Percentiles rank a stretch among this genome's conserved stretches.
Evolutionary conservation across 2,329 filamentous ascomycete genomes (phyloP).

Genomic region (Penicillium italicum): DNA sequence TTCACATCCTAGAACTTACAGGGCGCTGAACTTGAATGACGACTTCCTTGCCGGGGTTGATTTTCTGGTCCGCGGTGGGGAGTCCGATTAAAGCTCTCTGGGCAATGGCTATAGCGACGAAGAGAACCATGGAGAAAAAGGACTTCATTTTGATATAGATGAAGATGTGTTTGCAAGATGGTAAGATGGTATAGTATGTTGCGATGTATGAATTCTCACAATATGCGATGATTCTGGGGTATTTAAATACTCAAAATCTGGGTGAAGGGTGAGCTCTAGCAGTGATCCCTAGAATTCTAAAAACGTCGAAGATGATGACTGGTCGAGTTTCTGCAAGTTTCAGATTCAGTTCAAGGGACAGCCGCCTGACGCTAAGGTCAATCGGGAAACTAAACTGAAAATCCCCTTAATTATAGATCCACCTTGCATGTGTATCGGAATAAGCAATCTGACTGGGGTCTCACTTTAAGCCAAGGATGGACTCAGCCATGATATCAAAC

Average conservation of each 20-base stretch:
- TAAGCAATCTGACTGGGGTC: neutral
- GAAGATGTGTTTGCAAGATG: neutral
- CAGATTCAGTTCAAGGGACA: neutral
- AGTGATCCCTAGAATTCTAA: neutral
- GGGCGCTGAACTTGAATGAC: conserved; percentile 31
- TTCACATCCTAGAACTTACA: conserved; percentile 15
- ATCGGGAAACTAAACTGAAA: neutral
- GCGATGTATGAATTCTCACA: too few relatives aligned
- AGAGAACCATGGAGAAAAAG: conserved; percentile 15
- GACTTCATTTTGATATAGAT: conserved; percentile 23
- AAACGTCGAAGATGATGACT: neutral
- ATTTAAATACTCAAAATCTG: neutral
- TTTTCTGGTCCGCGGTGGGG: conserved; percentile 15
- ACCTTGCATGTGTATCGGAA: neutral
- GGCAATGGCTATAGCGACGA: conserved; percentile 25
- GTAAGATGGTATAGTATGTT: neutral
- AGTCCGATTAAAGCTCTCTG: conserved; percentile 28
- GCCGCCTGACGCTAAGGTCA: neutral
- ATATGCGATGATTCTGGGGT: neutral
- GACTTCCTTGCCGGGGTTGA: conserved; percentile 22
- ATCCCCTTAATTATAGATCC: neutral
- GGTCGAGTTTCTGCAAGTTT: neutral
- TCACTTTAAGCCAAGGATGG: neutral
- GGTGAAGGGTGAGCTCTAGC: neutral
- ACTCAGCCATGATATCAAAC: neutral